Evolutionary conservation across 192 early-diverging fungal genomes (phyloP).

Genomic region (Linnemannia zychae): DNA sequence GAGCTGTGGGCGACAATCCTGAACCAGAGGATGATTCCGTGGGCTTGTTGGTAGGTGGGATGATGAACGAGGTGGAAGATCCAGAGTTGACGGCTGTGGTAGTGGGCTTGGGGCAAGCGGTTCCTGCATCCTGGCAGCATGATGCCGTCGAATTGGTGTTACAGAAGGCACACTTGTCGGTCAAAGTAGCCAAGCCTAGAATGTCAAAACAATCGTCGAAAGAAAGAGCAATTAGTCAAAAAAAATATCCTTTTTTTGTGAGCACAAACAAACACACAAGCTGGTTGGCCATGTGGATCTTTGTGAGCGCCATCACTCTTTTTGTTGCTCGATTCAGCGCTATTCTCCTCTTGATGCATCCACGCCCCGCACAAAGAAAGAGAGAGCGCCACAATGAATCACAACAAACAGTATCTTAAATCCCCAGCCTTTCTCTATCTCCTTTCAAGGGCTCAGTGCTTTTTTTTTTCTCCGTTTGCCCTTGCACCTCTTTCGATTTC

Average conservation of each 20-base stretch:
- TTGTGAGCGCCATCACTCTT: conserved; percentile 13
- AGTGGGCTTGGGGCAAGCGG: background rate
- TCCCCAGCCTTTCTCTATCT: background rate
- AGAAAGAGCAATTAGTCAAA: background rate
- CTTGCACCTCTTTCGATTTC: background rate
- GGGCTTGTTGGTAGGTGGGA: background rate
- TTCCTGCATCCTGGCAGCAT: conserved; percentile 28
- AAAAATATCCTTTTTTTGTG: background rate
- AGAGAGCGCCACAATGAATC: background rate
- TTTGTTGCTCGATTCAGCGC: background rate
- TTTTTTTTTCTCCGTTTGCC: background rate
- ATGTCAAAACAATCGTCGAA: background rate
- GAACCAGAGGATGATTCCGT: background rate
- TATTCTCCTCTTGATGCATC: background rate
- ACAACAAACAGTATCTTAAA: background rate
- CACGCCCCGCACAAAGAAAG: background rate
- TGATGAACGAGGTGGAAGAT: background rate
- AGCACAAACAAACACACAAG: background rate
- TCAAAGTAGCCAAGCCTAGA: conserved; percentile 21
- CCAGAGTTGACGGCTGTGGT: background rate
- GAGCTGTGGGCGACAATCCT: conserved; percentile 5
- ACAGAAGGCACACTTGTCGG: conserved; percentile 25
- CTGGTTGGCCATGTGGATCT: conserved; percentile 5
- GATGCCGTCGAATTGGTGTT: conserved; percentile 14
- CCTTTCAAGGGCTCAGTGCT: background rate